These are phyloP conservation scores for Rosa rugosa DNA, from an alignment of 306 rosid genomes.

Conservation along the genomic window DNA sequence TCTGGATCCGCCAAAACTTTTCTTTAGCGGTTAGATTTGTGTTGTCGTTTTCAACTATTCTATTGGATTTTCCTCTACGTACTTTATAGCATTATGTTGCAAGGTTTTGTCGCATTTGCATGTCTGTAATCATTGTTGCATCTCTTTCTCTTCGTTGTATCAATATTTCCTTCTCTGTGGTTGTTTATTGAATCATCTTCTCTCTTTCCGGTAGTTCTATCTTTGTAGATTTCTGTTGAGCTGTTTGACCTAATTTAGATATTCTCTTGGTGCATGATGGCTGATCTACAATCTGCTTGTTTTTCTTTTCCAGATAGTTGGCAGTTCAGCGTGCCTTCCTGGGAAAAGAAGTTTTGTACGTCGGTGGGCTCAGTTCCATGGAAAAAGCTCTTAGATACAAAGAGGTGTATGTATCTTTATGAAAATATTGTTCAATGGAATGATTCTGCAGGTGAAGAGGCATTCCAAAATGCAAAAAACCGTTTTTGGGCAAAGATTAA, in stretches of 20 bases:
- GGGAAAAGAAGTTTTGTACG: constrained; percentile 76
- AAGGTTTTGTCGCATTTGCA: neutral
- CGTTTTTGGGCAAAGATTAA: constrained; percentile 66
- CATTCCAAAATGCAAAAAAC: constrained; percentile 72
- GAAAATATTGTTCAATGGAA: constrained; percentile 62
- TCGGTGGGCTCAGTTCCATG: constrained; percentile 66
- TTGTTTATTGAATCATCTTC: neutral
- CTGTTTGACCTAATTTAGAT: neutral
- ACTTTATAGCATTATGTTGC: neutral
- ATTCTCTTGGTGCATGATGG: constrained; percentile 10
- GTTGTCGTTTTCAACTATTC: constrained; percentile 1
- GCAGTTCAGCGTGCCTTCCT: constrained; percentile 50
- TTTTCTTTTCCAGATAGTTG: constrained; percentile 34
- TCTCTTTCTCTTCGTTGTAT: neutral
- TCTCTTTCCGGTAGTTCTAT: constrained; percentile 3
- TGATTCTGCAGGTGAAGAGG: constrained; percentile 78
- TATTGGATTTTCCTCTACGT: neutral
- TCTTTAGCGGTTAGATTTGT: neutral
- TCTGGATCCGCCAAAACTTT: neutral
- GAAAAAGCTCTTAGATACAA: constrained; percentile 57
- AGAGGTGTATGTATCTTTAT: constrained; percentile 49
- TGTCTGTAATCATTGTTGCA: neutral
- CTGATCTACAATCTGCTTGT: constrained; percentile 20
- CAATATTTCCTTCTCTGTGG: neutral
- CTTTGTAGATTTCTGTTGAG: constrained; percentile 10